Conservation (phyloP, 2,329 filamentous ascomycete species). For the Teratosphaeria viscida region DNA sequence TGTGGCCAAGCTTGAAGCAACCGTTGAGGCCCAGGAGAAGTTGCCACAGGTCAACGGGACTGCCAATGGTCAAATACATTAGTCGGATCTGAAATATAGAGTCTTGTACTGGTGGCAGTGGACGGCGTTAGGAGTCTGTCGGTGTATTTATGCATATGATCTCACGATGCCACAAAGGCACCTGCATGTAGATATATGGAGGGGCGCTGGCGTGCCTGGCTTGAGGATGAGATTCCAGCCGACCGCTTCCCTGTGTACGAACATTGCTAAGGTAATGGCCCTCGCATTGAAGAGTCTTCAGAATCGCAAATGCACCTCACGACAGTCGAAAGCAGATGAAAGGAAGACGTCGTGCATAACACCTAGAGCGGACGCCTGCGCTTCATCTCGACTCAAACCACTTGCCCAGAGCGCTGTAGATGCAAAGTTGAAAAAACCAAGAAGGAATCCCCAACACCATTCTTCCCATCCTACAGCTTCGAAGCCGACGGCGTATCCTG, state of each 20-base stretch:
- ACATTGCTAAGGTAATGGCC: too few relatives aligned
- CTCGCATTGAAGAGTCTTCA: too few relatives aligned
- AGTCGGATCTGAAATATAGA: neutral
- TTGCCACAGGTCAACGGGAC: neutral
- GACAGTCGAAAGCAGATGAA: neutral
- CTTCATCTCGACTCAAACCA: neutral
- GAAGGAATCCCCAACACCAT: neutral
- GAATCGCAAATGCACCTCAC: neutral
- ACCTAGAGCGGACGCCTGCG: neutral
- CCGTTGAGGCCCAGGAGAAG: slow-evolving; percentile 11
- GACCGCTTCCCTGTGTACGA: too few relatives aligned
- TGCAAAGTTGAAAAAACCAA: neutral
- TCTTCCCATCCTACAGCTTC: neutral
- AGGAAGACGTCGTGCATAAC: neutral
- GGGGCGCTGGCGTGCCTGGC: neutral
- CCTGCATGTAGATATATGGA: neutral
- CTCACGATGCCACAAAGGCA: neutral
- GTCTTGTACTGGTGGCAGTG: neutral
- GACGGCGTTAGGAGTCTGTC: neutral
- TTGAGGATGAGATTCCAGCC: neutral
- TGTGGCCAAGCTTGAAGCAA: slow-evolving; percentile 20
- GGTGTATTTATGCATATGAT: neutral
- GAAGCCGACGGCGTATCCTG: neutral
- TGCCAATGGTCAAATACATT: neutral
- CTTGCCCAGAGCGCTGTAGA: neutral